A percentile compares a stretch with the other conserved stretches of the same genome.
Evolutionary conservation across 2,329 filamentous ascomycete genomes (phyloP).

Genomic region (Talaromyces verruculosus): DNA sequence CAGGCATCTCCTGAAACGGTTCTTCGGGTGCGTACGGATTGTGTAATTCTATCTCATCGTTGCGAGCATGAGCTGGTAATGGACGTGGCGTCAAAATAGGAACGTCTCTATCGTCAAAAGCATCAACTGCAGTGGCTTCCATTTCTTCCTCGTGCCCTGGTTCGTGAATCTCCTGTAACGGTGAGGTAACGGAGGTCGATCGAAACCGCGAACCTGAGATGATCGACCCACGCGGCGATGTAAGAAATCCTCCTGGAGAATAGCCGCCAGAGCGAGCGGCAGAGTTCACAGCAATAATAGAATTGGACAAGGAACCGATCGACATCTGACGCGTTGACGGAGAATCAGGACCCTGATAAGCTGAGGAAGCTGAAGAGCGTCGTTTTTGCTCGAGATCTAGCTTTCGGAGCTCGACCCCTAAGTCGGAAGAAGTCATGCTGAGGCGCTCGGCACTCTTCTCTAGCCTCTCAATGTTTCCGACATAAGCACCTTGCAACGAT

Average conservation of each 20-base stretch:
- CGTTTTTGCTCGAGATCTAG: slow-evolving; percentile 48
- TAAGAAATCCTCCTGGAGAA: slow-evolving; percentile 39
- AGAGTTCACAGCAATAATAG: slow-evolving; percentile 38
- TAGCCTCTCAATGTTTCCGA: slow-evolving; percentile 51
- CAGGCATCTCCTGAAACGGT: slow-evolving; percentile 17
- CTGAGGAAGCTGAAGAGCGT: slow-evolving; percentile 37
- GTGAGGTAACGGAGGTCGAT: slow-evolving; percentile 39
- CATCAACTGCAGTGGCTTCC: slow-evolving; percentile 19
- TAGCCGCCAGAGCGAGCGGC: slow-evolving; percentile 43
- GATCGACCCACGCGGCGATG: slow-evolving; percentile 46
- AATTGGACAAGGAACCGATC: slow-evolving; percentile 45
- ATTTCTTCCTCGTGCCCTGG: slow-evolving; percentile 37
- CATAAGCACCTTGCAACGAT: slow-evolving; percentile 51
- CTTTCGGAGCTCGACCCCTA: slow-evolving; percentile 47
- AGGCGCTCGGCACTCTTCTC: slow-evolving; percentile 51
- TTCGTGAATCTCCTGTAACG: slow-evolving; percentile 42
- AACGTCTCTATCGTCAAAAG: slow-evolving; percentile 24
- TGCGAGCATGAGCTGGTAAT: slow-evolving; percentile 1
- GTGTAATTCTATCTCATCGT: not conserved
- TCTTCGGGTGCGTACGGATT: slow-evolving; percentile 1
- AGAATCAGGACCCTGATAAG: slow-evolving; percentile 20
- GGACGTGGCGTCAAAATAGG: slow-evolving; percentile 22
- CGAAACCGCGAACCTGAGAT: slow-evolving; percentile 40
- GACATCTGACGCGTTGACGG: slow-evolving; percentile 32
- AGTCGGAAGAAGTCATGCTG: slow-evolving; percentile 47